Conservation (phyloP, 257 asterid species). For the Solanum dulcamara region DNA sequence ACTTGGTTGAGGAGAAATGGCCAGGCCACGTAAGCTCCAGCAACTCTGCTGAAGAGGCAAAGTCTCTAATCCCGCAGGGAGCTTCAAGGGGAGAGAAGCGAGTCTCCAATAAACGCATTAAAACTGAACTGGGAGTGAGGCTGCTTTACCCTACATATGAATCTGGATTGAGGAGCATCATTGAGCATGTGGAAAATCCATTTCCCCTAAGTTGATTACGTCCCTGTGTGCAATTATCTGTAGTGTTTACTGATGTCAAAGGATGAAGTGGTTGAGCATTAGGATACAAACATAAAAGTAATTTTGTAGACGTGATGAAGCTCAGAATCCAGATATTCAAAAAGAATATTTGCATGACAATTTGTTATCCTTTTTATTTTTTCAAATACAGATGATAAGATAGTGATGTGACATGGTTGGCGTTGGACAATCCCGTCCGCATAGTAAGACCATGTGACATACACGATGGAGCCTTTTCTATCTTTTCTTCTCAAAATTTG, state of each 20-base stretch:
- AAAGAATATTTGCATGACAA: neutral
- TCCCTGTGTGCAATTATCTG: neutral
- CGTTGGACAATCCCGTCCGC: neutral
- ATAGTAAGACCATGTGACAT: neutral
- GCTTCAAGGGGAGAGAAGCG: constrained; percentile 50
- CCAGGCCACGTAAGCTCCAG: constrained; percentile 11
- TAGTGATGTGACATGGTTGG: neutral
- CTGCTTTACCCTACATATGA: constrained; percentile 56
- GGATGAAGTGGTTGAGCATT: neutral
- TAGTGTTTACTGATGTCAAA: neutral
- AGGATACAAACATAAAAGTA: neutral
- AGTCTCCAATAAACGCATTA: constrained; percentile 73
- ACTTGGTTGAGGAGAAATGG: constrained; percentile 52
- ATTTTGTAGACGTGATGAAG: neutral
- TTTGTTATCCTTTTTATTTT: neutral
- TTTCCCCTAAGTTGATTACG: neutral
- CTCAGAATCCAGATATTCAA: neutral
- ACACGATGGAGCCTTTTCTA: neutral
- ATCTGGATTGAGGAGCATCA: constrained; percentile 60
- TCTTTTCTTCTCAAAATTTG: neutral
- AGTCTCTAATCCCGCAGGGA: constrained; percentile 5
- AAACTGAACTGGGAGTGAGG: constrained; percentile 54
- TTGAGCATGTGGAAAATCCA: constrained; percentile 22
- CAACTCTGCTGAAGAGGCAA: constrained; percentile 16
- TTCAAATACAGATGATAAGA: neutral